These are phyloP conservation scores for Galerina sulciceps DNA, from an alignment of 768 basidiomycete species.

Conservation along the genomic window DNA sequence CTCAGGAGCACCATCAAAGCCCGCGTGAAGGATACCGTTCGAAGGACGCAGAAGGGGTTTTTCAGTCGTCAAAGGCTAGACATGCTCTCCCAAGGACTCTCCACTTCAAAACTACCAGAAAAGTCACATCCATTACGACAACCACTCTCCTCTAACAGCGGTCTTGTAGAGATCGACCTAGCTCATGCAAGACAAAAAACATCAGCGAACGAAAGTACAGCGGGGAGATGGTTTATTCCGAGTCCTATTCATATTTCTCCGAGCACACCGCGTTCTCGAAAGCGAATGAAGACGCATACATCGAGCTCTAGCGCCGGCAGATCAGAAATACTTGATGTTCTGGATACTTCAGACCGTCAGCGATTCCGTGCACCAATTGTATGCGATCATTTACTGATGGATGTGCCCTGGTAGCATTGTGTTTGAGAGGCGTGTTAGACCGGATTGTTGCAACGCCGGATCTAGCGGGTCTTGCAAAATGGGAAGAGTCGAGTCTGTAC, in stretches of 20 bases:
- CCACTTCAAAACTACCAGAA: slow-evolving; percentile 14
- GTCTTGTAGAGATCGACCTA: slow-evolving; percentile 27
- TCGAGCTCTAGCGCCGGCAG: slow-evolving; percentile 20
- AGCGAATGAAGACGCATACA: slow-evolving; percentile 21
- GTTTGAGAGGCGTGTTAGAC: slow-evolving; percentile 40
- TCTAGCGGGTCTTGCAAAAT: slow-evolving; percentile 39
- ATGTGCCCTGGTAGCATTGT: slow-evolving; percentile 30
- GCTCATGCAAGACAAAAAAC: slow-evolving; percentile 31
- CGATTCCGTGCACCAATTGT: slow-evolving; percentile 4
- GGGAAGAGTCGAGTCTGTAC: background rate
- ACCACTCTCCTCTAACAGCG: background rate
- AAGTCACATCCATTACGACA: background rate
- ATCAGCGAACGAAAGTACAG: background rate
- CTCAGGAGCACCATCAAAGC: slow-evolving; percentile 62
- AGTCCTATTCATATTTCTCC: slow-evolving; percentile 27
- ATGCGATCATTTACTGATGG: slow-evolving; percentile 3
- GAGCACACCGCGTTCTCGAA: slow-evolving; percentile 22
- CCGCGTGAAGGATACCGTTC: slow-evolving; percentile 57
- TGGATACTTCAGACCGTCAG: slow-evolving; percentile 52
- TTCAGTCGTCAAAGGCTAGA: slow-evolving; percentile 66
- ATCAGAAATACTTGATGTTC: slow-evolving; percentile 42
- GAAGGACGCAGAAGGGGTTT: slow-evolving; percentile 59
- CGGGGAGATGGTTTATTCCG: slow-evolving; percentile 24
- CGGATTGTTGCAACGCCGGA: slow-evolving; percentile 48
- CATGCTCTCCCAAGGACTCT: slow-evolving; percentile 48